Evolutionary conservation across 2,329 filamentous ascomycete genomes (phyloP), one percentile per base, ranked within the genome.

Genomic region (Aspergillus quadrilineatus): DNA sequence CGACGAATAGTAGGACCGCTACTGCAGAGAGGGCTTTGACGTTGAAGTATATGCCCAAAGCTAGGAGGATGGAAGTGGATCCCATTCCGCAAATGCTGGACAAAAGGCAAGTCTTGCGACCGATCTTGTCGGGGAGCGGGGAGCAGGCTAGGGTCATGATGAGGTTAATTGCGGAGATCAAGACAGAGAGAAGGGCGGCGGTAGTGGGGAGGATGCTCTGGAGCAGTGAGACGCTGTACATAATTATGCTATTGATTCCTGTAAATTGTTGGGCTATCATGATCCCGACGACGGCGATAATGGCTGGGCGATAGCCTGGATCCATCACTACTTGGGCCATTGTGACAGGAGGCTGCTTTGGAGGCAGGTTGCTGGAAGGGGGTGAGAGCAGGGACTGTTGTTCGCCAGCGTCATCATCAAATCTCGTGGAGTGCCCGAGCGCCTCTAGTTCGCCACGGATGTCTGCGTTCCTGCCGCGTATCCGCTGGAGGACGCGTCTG

Each of bases 181-280:
- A 77, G 58, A 97, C 93, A 53, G 93, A 96, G 51, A 99, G 82
- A 1, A 95, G 77, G 0, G 89, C 88, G 0, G 92, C 93, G 60
- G 87, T 91, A 46, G 91, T 85, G 3, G 90, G 89, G 0, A 99
- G 83, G 1, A 97, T 82, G 60, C 86, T 86, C 32, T 89, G 85
- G 12, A 99, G 83, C 1, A 99, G 85, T 0, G 90, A 92, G 5
- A 97, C 94, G 2, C 92, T 96, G 75, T 99, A 99, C 92, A 99
- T 97, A 75, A 97, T 89, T 69, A 97, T 93, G 57, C 89, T 93
- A 82, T 99, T 97, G 77, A 97, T 93, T 46, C 91, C 93, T 57
- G 89, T 93, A 37, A 97, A 81, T 72, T 99, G 94, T 72, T 97
- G 94, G 0, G 90, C 88, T 57, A 92, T 82, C 92, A 97, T 97